phyloP scores from a whole-genome alignment of 2,329 filamentous ascomycete genomes.

The Tolypocladium endophyticum region DNA sequence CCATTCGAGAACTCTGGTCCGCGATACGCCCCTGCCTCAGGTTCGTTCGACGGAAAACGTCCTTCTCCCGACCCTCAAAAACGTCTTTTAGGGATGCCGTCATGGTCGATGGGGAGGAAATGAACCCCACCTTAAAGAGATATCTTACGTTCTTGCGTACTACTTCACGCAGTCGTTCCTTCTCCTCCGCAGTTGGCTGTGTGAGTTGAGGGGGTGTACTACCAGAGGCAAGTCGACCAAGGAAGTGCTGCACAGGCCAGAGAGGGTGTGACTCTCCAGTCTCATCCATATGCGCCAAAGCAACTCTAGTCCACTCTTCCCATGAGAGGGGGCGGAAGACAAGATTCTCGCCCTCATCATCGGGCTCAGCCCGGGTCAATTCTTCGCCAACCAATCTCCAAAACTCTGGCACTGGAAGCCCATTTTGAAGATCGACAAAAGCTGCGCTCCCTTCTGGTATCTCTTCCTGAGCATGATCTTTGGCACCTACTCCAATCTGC shows the following conservation, averaged over 20 bases:
- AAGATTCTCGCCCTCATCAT: not conserved
- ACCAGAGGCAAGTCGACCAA: constrained; percentile 5
- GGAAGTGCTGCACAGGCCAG: constrained; percentile 14
- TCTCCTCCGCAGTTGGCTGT: not conserved
- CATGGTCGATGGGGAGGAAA: constrained; percentile 24
- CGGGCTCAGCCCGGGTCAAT: constrained; percentile 1
- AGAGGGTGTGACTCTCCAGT: constrained; percentile 10
- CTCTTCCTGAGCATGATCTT: not conserved
- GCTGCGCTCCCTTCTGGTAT: not conserved
- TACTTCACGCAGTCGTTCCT: not conserved
- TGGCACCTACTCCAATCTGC: not conserved
- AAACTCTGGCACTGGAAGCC: constrained; percentile 8
- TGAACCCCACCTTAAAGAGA: constrained; percentile 5
- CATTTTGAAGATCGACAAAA: constrained; percentile 5
- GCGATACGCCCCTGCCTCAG: not conserved
- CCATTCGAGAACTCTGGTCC: not conserved
- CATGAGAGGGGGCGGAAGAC: not conserved
- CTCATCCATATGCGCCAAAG: constrained; percentile 1
- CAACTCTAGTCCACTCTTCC: constrained; percentile 7
- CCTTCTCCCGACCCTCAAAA: not conserved
- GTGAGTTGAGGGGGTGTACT: not conserved
- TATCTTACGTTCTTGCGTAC: constrained; percentile 7
- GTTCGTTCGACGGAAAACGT: not conserved
- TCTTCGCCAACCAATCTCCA: constrained; percentile 9
- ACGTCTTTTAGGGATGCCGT: not conserved